Evolutionary conservation across 345 rosid genomes (phyloP).

Genomic region (Salix purpurea): DNA sequence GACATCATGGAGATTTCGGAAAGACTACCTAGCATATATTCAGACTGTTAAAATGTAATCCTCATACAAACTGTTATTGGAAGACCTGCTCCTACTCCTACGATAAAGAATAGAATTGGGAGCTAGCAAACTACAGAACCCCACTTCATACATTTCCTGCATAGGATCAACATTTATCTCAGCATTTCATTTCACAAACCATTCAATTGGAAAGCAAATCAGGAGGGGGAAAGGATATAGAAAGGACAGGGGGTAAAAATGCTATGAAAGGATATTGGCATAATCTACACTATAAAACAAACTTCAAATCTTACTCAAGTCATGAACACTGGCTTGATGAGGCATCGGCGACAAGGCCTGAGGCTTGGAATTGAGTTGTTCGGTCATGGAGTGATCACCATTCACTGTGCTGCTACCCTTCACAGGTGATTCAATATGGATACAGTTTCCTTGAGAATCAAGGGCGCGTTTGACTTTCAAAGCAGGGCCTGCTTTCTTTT

Average conservation of each 20-base stretch:
- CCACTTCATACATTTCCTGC: background rate
- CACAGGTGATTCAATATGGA: constrained; percentile 27
- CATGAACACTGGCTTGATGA: constrained; percentile 12
- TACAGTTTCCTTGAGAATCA: constrained; percentile 4
- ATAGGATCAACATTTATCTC: background rate
- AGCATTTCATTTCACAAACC: background rate
- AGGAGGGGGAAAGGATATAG: background rate
- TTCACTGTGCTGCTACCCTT: constrained; percentile 17
- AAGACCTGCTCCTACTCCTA: background rate
- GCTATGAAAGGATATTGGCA: background rate
- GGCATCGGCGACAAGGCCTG: constrained; percentile 14
- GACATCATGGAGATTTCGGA: background rate
- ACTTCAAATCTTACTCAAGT: constrained; percentile 26
- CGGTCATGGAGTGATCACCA: constrained; percentile 7
- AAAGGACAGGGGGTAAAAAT: background rate
- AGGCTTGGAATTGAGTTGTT: constrained; percentile 15
- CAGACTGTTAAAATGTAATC: background rate
- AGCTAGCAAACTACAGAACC: background rate
- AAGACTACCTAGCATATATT: background rate
- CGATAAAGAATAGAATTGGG: background rate
- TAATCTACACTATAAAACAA: background rate
- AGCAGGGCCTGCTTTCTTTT: constrained; percentile 21
- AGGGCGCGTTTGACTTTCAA: constrained; percentile 19
- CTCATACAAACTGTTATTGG: background rate
- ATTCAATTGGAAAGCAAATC: background rate